A percentile compares a stretch with the other conserved stretches of the same genome.
These are phyloP conservation scores for Quercus ilex DNA, from an alignment of 306 rosid genomes.

Conservation along the genomic window DNA sequence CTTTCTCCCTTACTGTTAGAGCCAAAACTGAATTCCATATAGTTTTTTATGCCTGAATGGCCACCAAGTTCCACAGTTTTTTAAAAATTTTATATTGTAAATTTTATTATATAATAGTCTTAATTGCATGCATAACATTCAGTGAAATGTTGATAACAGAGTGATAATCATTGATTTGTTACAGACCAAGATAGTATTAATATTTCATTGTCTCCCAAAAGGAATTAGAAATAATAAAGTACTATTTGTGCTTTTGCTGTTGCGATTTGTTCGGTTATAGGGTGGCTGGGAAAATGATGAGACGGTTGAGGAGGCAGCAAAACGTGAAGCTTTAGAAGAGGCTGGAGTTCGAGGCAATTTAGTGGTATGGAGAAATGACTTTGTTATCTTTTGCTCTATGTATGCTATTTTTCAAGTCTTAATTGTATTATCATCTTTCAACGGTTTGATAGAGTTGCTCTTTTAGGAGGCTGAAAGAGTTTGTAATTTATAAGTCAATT, in stretches of 20 bases:
- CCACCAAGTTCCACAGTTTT: too few relatives aligned
- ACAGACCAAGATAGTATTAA: too few relatives aligned
- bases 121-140: too few relatives aligned
- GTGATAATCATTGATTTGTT: too few relatives aligned
- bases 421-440: background rate
- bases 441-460: background rate
- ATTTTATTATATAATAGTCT: too few relatives aligned
- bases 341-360: conserved; percentile 65
- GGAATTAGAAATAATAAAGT: background rate
- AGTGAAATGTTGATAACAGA: too few relatives aligned
- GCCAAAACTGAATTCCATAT: too few relatives aligned
- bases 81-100: too few relatives aligned
- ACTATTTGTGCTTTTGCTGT: background rate
- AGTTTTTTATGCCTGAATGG: too few relatives aligned
- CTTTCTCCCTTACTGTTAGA: too few relatives aligned
- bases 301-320: conserved; percentile 53
- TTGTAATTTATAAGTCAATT: background rate
- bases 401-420: background rate
- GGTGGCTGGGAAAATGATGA: conserved; percentile 73
- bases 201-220: background rate
- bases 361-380: conserved; percentile 24
- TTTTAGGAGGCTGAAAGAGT: background rate
- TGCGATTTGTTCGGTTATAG: conserved; percentile 5
- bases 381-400: background rate
- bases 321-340: conserved; percentile 55